Percentiles rank a stretch among this genome's conserved stretches.
These are phyloP conservation scores for Fusarium sp. DNA, from an alignment of 2,329 filamentous ascomycete genomes.

Conservation along the genomic window DNA sequence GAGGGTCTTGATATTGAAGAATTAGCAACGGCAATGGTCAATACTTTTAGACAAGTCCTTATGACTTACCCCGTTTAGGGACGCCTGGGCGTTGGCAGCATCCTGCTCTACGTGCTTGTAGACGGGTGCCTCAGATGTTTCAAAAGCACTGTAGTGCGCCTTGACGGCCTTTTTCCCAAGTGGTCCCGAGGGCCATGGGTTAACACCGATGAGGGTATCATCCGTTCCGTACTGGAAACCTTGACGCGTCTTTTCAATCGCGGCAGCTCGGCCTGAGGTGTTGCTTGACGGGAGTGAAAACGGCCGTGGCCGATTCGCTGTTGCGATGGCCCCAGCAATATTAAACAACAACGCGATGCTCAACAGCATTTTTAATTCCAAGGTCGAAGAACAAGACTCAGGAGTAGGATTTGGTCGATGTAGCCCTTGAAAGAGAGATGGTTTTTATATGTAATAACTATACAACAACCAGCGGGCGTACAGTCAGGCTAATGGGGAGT, in stretches of 20 bases:
- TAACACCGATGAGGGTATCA: not conserved
- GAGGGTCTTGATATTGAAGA: not conserved
- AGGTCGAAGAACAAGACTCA: not conserved
- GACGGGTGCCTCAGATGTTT: rapidly evolving
- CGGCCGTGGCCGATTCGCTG: rapidly evolving
- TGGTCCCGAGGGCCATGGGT: not conserved
- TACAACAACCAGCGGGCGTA: not conserved
- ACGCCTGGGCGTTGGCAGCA: rapidly evolving
- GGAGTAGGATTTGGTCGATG: rapidly evolving
- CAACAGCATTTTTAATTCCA: rapidly evolving
- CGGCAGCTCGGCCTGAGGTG: not conserved
- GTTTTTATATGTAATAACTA: not conserved
- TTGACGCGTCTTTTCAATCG: not conserved
- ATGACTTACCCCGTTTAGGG: not conserved
- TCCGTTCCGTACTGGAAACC: not conserved
- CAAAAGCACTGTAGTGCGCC: not conserved
- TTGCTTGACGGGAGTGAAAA: not conserved
- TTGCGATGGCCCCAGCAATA: not conserved
- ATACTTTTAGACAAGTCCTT: rapidly evolving
- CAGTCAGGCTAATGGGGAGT: rapidly evolving
- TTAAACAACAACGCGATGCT: rapidly evolving
- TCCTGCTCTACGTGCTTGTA: not conserved
- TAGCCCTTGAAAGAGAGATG: rapidly evolving
- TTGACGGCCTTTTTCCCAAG: not conserved
- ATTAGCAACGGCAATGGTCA: not conserved